phyloP scores from a whole-genome alignment of 345 rosid species.

The Lepidium didymum region DNA sequence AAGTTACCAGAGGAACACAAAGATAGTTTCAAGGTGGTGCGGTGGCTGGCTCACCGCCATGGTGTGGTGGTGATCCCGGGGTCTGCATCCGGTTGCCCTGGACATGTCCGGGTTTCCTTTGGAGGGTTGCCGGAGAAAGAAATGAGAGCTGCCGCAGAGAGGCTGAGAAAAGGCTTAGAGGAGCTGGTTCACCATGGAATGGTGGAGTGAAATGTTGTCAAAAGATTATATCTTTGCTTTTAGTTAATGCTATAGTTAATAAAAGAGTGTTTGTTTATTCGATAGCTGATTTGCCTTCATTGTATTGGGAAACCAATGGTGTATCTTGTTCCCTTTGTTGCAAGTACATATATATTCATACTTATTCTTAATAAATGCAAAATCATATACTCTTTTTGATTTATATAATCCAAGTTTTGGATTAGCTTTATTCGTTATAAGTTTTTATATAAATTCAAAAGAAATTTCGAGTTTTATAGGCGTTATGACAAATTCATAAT shows the following conservation, averaged over 20 bases:
- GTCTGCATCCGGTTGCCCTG: conserved; percentile 58
- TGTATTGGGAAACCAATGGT: neutral
- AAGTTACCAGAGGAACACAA: conserved; percentile 51
- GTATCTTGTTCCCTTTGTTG: neutral
- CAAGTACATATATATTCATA: neutral
- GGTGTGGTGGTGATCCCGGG: conserved; percentile 87
- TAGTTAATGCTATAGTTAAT: neutral
- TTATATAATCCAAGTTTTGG: neutral
- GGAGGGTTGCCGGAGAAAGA: conserved; percentile 69
- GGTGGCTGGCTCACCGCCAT: conserved; percentile 79
- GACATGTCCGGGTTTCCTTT: conserved; percentile 68
- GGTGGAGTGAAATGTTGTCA: conserved; percentile 28
- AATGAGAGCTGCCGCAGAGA: conserved; percentile 59
- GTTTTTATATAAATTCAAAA: neutral
- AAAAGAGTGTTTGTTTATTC: too few relatives aligned
- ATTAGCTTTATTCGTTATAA: neutral
- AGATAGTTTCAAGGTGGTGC: conserved; percentile 57
- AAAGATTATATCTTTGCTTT: conserved; percentile 3
- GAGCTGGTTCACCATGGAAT: conserved; percentile 56
- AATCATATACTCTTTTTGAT: neutral
- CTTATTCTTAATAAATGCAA: neutral
- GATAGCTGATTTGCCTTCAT: neutral
- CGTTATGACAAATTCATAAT: neutral
- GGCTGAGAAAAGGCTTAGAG: conserved; percentile 65
- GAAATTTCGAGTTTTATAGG: neutral